Evolutionary conservation across 1,139 yeast species (phyloP).

Genomic region (Saccharomycopsis hybrid): DNA sequence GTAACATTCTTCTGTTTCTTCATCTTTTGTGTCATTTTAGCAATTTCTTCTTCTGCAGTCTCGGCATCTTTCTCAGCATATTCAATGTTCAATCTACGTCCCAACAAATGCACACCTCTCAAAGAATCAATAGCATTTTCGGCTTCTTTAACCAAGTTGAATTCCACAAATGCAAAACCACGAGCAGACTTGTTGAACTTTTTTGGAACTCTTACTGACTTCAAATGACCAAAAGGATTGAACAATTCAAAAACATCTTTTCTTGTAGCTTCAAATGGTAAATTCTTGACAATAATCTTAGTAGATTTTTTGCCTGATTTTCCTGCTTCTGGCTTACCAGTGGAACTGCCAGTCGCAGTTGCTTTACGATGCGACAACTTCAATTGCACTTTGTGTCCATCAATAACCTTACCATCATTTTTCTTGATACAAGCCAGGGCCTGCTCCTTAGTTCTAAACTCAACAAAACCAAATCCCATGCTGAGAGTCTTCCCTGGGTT

Average conservation of each 20-base stretch:
- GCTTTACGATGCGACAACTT: constrained; percentile 76
- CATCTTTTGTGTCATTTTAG: constrained; percentile 81
- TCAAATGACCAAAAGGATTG: constrained; percentile 89
- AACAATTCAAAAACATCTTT: constrained; percentile 86
- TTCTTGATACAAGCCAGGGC: constrained; percentile 71
- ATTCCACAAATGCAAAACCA: constrained; percentile 98
- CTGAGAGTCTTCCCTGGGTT: constrained; percentile 58
- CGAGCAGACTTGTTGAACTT: constrained; percentile 92
- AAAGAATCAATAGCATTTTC: constrained; percentile 92
- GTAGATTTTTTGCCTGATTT: constrained; percentile 39
- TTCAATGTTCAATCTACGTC: constrained; percentile 93
- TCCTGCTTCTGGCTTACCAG: constrained; percentile 20
- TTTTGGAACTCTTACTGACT: constrained; percentile 93
- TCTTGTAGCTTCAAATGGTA: constrained; percentile 94
- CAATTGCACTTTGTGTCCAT: constrained; percentile 85
- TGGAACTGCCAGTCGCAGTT: constrained; percentile 26
- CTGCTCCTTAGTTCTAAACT: constrained; percentile 69
- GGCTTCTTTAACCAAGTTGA: constrained; percentile 82
- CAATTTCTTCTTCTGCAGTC: constrained; percentile 86
- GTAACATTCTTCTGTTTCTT: constrained; percentile 60
- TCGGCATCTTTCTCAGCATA: constrained; percentile 79
- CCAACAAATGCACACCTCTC: constrained; percentile 93
- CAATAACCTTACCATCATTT: constrained; percentile 72
- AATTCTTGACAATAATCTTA: constrained; percentile 88
- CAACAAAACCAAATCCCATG: constrained; percentile 98